phyloP scores from a whole-genome alignment of 345 rosid genomes.

The Eucalyptus sp. region DNA sequence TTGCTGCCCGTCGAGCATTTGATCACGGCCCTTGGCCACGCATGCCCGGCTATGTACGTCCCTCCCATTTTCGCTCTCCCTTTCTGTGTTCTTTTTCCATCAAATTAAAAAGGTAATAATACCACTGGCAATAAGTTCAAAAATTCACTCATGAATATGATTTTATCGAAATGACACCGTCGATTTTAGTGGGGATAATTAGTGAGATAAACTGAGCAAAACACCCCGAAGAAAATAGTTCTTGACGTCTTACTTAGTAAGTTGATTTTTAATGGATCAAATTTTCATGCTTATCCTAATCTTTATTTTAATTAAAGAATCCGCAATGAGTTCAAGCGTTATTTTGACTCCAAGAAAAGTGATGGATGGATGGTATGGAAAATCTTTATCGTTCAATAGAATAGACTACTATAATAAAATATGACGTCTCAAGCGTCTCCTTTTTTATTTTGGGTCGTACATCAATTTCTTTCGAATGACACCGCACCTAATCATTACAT shows the following conservation, averaged over 20 bases:
- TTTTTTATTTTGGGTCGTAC: background rate
- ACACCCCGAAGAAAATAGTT: background rate
- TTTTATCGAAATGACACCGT: background rate
- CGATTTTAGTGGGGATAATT: background rate
- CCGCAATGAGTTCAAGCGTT: background rate
- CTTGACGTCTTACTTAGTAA: background rate
- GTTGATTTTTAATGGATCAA: background rate
- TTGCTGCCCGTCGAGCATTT: slow-evolving; percentile 55
- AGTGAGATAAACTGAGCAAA: background rate
- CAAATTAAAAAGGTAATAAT: background rate
- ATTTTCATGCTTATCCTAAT: background rate
- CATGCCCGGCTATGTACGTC: slow-evolving; percentile 42
- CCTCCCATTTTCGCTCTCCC: background rate
- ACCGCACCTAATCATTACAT: background rate
- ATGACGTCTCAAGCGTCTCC: background rate
- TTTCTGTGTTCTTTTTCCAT: background rate
- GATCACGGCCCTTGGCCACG: slow-evolving; percentile 73
- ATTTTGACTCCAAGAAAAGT: background rate
- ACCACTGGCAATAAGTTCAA: background rate
- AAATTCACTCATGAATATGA: background rate
- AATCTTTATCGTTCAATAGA: background rate
- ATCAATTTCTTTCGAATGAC: background rate
- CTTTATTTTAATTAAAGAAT: background rate
- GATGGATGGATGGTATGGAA: background rate
- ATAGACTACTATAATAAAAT: background rate